Evolutionary conservation across 768 basidiomycete species (phyloP), one percentile per base, ranked within the genome.

Genomic region (Pisolithus microcarpus): DNA sequence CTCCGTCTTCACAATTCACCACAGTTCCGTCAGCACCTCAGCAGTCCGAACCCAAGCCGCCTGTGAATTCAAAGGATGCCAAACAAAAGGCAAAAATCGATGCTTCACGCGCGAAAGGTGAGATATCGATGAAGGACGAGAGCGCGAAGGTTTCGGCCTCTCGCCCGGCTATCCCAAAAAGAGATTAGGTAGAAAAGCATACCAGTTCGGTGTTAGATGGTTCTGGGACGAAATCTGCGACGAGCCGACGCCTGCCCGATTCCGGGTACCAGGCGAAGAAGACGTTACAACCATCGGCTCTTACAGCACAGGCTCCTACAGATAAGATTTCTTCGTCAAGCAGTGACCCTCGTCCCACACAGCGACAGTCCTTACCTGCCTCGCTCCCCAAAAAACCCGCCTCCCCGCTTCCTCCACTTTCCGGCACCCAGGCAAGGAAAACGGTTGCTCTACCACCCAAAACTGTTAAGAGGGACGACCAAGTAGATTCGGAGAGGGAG

Each of bases 241-340:
- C 58, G 2, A 52, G 60, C 8, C 65, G 72, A 44, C 71, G 74
- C 31, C 50, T 67, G 11, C 78, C 78, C 28, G 78, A 78, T 0
- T 79, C 79, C 5, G 78, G 77, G 4, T 78, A 70, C 56, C 70
- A 68, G 51, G 67, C 64, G 6, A 71, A 71, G 24, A 67, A 67
- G n/a, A 56, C 63, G 0, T 60, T 65, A 38, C 67, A 56, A 39
- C 43, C 58, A 7, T 53, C 64, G 16, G 1, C 52, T 1, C 46
- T 60, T 44, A 18, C 50, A 13, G 18, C 58, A 15, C 61, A 57
- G 49, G 38, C 56, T 40, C 48, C 38, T 38, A n/a, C n/a, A 19
- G 31, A 55, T 15, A 72, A 59, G 56, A 56, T 63, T 23, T 52
- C 51, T n/a, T 57, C 55, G 1, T 58, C 62, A 24, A 24, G 23